A percentile compares a stretch with the other conserved stretches of the same genome.
These are phyloP conservation scores for Pelargonium fulgidum DNA, from an alignment of 441 rosid genomes.

Conservation along the genomic window DNA sequence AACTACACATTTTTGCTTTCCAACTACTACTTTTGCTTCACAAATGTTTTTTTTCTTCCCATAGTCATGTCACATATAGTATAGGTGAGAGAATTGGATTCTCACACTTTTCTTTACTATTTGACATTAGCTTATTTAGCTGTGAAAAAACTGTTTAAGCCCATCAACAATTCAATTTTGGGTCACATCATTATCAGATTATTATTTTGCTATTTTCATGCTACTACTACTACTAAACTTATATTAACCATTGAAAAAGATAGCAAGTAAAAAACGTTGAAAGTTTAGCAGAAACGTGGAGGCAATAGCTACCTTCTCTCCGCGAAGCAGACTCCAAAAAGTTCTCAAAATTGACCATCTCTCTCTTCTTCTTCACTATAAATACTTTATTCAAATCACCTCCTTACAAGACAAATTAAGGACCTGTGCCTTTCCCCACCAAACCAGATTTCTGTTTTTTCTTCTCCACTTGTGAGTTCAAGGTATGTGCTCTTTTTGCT, in stretches of 20 bases:
- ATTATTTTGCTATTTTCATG: no score
- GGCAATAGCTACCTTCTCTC: not conserved
- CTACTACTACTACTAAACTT: not conserved
- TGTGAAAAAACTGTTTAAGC: no score
- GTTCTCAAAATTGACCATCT: not conserved
- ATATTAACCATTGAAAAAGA: not conserved
- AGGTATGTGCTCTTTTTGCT: not conserved
- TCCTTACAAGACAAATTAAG: not conserved
- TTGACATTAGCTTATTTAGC: no score
- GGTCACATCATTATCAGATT: no score
- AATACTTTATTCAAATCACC: not conserved
- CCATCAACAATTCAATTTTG: no score
- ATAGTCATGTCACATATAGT: no score
- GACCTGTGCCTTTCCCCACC: not conserved
- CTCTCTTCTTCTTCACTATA: not conserved
- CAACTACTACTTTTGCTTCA: not conserved
- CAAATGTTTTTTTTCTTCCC: no score
- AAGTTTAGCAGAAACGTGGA: slow-evolving; percentile 5
- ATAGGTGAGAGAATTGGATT: no score
- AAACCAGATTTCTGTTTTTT: not conserved
- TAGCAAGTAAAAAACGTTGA: not conserved
- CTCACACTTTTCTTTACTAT: no score
- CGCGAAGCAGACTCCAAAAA: not conserved
- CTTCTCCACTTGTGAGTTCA: not conserved
- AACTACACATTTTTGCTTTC: not conserved